Evolutionary conservation across 768 basidiomycete species (phyloP), one percentile per base, ranked within the genome.

Genomic region (Multifurca ochricompacta): DNA sequence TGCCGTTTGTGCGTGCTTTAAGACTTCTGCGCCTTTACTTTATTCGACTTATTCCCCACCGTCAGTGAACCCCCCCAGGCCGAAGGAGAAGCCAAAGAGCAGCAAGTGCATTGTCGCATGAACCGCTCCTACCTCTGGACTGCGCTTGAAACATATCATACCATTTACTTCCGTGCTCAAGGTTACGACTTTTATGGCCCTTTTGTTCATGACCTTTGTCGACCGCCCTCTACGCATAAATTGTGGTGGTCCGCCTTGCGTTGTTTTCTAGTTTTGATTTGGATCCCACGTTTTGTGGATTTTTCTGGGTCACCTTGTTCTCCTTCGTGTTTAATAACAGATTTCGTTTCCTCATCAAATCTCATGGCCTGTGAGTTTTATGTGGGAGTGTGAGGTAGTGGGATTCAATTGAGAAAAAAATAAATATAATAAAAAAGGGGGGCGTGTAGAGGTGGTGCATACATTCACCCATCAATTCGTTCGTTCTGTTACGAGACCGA

Each of bases 51-150:
- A 56, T 32, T 14, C 11, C 25, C 9, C 43, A 40, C 48, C 19
- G 45, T 39, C 34, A 91, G 89, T 91, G 70, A 85, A 91, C 69
- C 88, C 88, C 58, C 81, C 82, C 57, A 79, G 78, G 53, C 79
- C 72, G 63, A 69, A 71, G 60, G 80, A 77, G 78, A 82, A 76
- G 68, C 67, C 72, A 58, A 73, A 71, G 65, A 67, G 67, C 43
- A 69, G 65, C 63, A 70, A 69, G 62, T 91, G 88, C 77, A 77
- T 91, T 65, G 77, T 91, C 70, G 87, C 83, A 53, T 51, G 56
- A 56, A 36, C 55, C 18, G 32, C 37, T 34, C 27, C 49, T 49
- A 32, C 40, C 51, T 59, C 57, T 59, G 56, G 58, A 47, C 46
- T 49, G 62, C 65, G 56, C 66, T 62, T 61, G 69, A 66, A 71